phyloP scores from a whole-genome alignment of 371 early-diverging fungal species.

The Lichtheimia ramosa region DNA sequence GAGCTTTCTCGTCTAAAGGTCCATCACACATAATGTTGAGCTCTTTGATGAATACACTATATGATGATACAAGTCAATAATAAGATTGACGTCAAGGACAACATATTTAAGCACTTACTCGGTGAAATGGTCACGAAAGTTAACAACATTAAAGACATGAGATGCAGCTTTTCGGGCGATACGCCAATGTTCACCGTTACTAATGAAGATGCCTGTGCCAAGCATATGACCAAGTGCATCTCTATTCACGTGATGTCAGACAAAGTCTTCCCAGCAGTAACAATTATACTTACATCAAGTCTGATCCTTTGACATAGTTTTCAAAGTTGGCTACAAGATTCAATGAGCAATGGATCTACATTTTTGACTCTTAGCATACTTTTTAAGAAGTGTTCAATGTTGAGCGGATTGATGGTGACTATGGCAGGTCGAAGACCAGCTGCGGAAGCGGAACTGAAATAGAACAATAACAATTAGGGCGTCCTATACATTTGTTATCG shows the following conservation, averaged over 20 bases:
- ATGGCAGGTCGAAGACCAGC: conserved; percentile 17
- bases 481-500: too few species aligned
- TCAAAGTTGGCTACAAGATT: conserved; percentile 26
- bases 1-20: conserved; percentile 34
- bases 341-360: neutral
- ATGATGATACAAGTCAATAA: neutral
- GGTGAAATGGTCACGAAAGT: conserved; percentile 53
- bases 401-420: conserved; percentile 21
- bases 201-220: conserved; percentile 40
- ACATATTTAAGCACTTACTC: conserved; percentile 15
- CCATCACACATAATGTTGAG: conserved; percentile 21
- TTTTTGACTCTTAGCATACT: conserved; percentile 6
- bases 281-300: neutral
- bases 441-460: conserved; percentile 14
- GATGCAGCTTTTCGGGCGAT: conserved; percentile 47
- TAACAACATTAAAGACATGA: conserved; percentile 54
- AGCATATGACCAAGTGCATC: conserved; percentile 22
- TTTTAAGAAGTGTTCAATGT: conserved; percentile 27
- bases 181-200: conserved; percentile 47
- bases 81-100: too few species aligned
- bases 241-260: neutral
- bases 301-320: conserved; percentile 33
- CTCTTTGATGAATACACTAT: conserved; percentile 47
- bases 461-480: too few species aligned
- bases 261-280: too few species aligned